Conservation (phyloP, 2,329 filamentous ascomycete species). For the Talaromyces piceae region DNA sequence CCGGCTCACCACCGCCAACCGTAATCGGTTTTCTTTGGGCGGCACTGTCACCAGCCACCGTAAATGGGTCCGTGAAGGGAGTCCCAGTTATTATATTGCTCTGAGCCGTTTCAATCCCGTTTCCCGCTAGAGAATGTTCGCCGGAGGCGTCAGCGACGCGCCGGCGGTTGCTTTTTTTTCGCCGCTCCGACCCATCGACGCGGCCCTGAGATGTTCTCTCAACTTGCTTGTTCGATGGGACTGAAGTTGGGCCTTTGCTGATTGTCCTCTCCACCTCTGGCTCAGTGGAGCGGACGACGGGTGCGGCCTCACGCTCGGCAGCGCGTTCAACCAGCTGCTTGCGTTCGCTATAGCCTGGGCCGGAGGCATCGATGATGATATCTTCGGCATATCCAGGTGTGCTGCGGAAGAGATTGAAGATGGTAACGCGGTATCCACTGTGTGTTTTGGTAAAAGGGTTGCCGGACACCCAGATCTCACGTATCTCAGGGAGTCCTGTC, state of each 20-base stretch:
- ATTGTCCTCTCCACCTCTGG: slow-evolving; percentile 59
- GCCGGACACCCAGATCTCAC: slow-evolving; percentile 84
- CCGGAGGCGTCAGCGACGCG: slow-evolving; percentile 52
- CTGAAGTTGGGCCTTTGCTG: slow-evolving; percentile 39
- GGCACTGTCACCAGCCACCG: not conserved
- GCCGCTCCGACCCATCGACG: slow-evolving; percentile 27
- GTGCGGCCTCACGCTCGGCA: slow-evolving; percentile 66
- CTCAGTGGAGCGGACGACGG: slow-evolving; percentile 64
- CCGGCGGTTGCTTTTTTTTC: slow-evolving; percentile 46
- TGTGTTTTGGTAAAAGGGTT: slow-evolving; percentile 90
- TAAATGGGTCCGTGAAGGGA: not conserved
- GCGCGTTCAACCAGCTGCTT: slow-evolving; percentile 76
- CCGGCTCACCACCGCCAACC: slow-evolving; percentile 2
- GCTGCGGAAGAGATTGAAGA: slow-evolving; percentile 92
- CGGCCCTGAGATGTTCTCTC: slow-evolving; percentile 12
- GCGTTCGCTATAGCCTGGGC: slow-evolving; percentile 76
- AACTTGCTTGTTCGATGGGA: slow-evolving; percentile 1
- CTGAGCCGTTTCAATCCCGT: not conserved
- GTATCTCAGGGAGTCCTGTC: slow-evolving; percentile 83
- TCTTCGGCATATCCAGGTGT: slow-evolving; percentile 88
- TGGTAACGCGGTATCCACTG: slow-evolving; percentile 73
- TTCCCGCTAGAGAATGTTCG: slow-evolving; percentile 27
- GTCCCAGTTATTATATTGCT: not conserved
- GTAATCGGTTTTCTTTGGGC: not conserved
- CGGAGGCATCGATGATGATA: slow-evolving; percentile 75